Base-by-base conservation (phyloP, 495 filamentous ascomycete genomes). In the Aspergillus panamensis region DNA sequence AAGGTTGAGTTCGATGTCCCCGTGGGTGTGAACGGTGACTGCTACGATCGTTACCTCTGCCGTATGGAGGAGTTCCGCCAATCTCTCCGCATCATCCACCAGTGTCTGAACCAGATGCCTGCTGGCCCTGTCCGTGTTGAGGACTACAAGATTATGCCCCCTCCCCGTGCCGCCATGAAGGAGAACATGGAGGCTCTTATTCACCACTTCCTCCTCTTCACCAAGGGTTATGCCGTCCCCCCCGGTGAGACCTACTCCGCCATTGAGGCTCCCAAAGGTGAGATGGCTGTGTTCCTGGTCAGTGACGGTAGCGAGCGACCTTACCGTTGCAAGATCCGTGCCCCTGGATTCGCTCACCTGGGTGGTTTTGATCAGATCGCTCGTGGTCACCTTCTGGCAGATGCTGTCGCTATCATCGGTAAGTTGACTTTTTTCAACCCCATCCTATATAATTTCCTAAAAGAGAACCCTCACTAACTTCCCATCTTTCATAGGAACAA, bases 41-140 rank as follows among this genome's bases (percentile, higher is more conserved):
- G 94, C 82, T 99, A 99, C 75, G 94, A 99, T 75, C 87, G 94
- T 66, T 99, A 99, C 65, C 83, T 99, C 45, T 97, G 92, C 84
- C 90, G 94, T 66, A 99, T 99, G 94, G 95, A 99, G 75, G 94
- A 99, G 75, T 97, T 99, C 86, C 83, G 94, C 55, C 95, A 99
- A 72, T 92, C 87, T 19, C 88, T 99, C 53, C 87, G 94, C 64
- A 97, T 99, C 77, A 96, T 99, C 70, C 87, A 96, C 79, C 94
- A 99, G 78, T 97, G 95, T 73, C 76, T 99, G 57, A 97, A 99
- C 81, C 89, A 97, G 82, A 99, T 99, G 91, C 93, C 95, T 16
- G 80, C 90, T 32, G 94, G 94, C 20, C 93, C 94, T 20, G 83
- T 97, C 66, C 84, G 91, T 55, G 92, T 97, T 39, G 94, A 98